Base-by-base conservation (phyloP, 2,329 filamentous ascomycete genomes). In the Emergomyces pasteurianus region DNA sequence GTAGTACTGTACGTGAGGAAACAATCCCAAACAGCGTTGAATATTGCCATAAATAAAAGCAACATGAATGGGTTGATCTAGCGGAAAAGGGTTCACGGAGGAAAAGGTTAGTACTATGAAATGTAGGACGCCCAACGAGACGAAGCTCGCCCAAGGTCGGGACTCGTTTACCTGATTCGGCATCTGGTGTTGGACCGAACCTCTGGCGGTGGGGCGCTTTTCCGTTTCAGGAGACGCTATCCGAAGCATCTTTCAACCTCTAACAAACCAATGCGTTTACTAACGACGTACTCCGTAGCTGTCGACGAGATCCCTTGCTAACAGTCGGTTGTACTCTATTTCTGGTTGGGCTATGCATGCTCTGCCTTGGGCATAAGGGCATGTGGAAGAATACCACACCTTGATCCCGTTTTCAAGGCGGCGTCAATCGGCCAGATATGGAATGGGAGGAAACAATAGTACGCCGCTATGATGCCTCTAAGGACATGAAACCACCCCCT, bases 161-260 rank as follows among this genome's bases (percentile, higher is more conserved):
- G 43, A 63, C 60, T 50, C 59, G 49, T 14, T 58, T 58, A 58
- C 55, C 42, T n/a, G 28, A 58, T 47, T 58, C 31, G 23, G 38
- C 47, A 16, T 23, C n/a, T 50, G 14, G 28, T n/a, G 36, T 38
- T n/a, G n/a, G 36, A 12, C 12, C 10, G 10, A 38, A 38, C 36
- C 36, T 16, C 12, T n/a, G 2, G 43, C n/a, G 18, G 18, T 43
- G 3, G 18, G 2, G 23, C 23, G 23, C 23, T 28, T 43, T 21
- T 34, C 55, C 23, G 2, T 43, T 46, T 58, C 55, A 26, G 55
- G 55, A 46, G 36, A 58, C 55, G 23, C 55, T 46, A 43, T 58
- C 55, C 36, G 54, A 34, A 40, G 53, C 55, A 47, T 31, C 52
- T 3, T 52, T 38, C 34, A 16, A 55, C 52, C 34, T 36, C 52